Evolutionary conservation across 495 filamentous ascomycete genomes (phyloP), one percentile per base, ranked within the genome.

Genomic region (Terfezia claveryi): DNA sequence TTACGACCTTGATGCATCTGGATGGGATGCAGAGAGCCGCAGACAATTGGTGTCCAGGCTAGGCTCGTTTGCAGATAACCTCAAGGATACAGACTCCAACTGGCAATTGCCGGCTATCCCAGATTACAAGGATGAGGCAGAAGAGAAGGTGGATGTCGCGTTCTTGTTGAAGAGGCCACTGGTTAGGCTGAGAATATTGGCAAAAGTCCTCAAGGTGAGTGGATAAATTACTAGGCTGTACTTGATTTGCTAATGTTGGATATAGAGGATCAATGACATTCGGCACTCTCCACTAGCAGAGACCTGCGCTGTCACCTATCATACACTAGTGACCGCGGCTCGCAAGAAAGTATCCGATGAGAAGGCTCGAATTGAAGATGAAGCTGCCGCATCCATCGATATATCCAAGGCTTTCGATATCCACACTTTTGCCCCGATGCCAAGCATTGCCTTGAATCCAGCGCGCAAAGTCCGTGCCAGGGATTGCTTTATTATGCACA

Each of bases 111-210:
- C 68, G 67, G 74, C 63, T 55, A 56, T 65, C 32, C 54, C 61
- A 10, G 56, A 46, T 36, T 49, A 57, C 10, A 73, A 66, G 60
- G 80, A 70, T 59, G 80, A 71, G 41, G 55, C 60, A 17, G 89
- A 87, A 0, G 87, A 94, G 65, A 81, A 83, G 52, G 91, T 94
- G 51, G 89, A 96, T 70, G 91, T 99, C 55, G 91, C 88, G 10
- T 93, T 85, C 64, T 69, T 99, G 17, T 72, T 96, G 44, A 95
- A 93, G 66, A 73, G 88, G 52, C 91, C 91, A 3, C 69, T 96
- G 44, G 82, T 93, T 12, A 76, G 91, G 52, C 68, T 94, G 54
- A 96, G 95, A 66, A 83, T 87, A 67, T 76, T 96, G 54, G 73
- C 80, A 23, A 93, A 85, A 66, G 83, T 83, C 37, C 77, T 92